Evolutionary conservation across 164 flowering plant species (phyloP), one percentile per base, ranked within the genome.

Genomic region (Vitis rotundifolia): DNA sequence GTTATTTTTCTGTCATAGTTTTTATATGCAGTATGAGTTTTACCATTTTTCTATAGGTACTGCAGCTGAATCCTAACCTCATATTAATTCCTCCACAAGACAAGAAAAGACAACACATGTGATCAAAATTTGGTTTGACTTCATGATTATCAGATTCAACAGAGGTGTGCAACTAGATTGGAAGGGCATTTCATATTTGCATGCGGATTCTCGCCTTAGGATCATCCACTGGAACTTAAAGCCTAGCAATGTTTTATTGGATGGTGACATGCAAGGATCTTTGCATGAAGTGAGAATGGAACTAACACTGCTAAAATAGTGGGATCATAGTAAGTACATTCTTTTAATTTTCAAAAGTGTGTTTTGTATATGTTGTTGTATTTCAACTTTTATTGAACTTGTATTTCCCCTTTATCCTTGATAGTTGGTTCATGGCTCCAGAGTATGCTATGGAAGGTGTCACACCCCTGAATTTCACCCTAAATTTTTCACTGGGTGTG

Each of bases 151-250:
- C 71, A 81, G 84, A 81, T 74, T 10, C 58, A 9, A 66, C 14
- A 78, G 69, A 22, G 10, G 67, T 2, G 51, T 16, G 1, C 2
- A 61, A 1, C 55, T 82, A 14, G 67, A 72, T 37, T 82, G 85
- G 84, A 63, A 51, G 59, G 83, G 87, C 2, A 75, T 84, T 48
- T 72, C 78, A 14, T 84, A 84, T 70, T 83, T 81, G 8, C 87
- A 79, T 26, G 76, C 81, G 49, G 81, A 81, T 54, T 80, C 83
- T 6, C 49, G 74, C 31, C 62, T 76, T 7, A 69, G 67, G 56
- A 74, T 81, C 53, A 66, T 78, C 37, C 82, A 80, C 19, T 44
- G 80, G 9, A 80, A 80, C 68, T 67, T 77, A 15, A 80, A 80
- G 59, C 69, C 80, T 0, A 77, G 77, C 74, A 80, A 81, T 55